Conservation (phyloP, 441 rosid species). For the Euphorbia schlechtendalii region DNA sequence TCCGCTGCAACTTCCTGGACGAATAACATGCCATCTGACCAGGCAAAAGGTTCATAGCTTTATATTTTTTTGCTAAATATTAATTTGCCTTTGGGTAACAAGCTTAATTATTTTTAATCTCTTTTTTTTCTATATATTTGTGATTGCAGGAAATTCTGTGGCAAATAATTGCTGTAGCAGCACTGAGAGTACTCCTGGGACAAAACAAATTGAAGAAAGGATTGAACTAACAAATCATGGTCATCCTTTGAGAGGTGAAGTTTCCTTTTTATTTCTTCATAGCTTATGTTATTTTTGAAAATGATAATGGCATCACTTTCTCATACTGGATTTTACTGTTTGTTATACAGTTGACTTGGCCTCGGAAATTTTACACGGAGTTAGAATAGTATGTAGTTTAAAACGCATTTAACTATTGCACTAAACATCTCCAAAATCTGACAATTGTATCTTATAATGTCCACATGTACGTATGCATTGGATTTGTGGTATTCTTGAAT, state of each 20-base stretch:
- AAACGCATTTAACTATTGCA: neutral
- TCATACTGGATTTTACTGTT: neutral
- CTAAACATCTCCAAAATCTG: neutral
- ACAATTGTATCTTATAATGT: neutral
- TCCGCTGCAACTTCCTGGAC: conserved; percentile 48
- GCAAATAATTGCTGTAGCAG: conserved; percentile 68
- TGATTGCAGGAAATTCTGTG: conserved; percentile 34
- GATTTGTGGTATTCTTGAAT: neutral
- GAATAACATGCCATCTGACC: conserved; percentile 43
- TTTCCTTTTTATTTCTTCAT: neutral
- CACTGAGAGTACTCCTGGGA: conserved; percentile 55
- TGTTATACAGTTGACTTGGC: neutral
- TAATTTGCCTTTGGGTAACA: neutral
- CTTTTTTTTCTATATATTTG: conserved; percentile 13
- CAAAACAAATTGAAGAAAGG: conserved; percentile 36
- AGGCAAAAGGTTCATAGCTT: conserved; percentile 41
- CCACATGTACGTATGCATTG: neutral
- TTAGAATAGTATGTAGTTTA: conserved; percentile 5
- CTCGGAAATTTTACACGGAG: neutral
- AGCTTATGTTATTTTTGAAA: neutral
- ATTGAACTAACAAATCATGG: conserved; percentile 47
- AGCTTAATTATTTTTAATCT: too few relatives aligned
- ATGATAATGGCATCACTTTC: neutral
- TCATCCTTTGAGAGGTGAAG: conserved; percentile 63
- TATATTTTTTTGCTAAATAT: neutral